Percentiles rank a stretch among this genome's conserved stretches.
These are phyloP conservation scores for Trichomonas gallinae DNA, from an alignment of 208 protist genomes.

Conservation along the genomic window DNA sequence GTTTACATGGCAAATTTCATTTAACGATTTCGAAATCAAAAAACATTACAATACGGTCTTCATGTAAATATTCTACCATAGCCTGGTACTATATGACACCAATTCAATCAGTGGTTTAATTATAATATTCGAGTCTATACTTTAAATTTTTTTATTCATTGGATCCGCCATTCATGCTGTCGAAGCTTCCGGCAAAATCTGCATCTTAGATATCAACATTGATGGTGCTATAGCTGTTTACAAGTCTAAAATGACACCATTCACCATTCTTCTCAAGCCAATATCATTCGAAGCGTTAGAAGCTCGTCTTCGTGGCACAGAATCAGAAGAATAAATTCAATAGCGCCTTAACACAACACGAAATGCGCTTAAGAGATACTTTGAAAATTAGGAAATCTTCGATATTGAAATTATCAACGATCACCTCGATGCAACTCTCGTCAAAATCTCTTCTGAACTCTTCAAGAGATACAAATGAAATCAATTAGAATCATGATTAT, in stretches of 20 bases:
- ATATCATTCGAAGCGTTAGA: slow-evolving; percentile 34
- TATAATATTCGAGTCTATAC: too few species aligned
- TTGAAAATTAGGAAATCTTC: background rate
- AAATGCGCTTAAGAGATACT: slow-evolving; percentile 40
- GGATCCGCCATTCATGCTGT: slow-evolving; percentile 34
- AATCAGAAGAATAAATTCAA: slow-evolving; percentile 48
- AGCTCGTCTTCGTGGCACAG: slow-evolving; percentile 44
- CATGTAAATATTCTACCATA: too few species aligned
- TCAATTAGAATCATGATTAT: too few species aligned
- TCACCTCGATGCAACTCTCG: background rate
- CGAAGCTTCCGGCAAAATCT: slow-evolving; percentile 38
- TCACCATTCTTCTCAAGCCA: background rate
- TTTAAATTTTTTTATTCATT: too few species aligned
- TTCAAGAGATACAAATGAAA: slow-evolving; percentile 6
- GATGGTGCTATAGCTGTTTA: slow-evolving; percentile 46
- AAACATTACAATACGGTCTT: too few species aligned
- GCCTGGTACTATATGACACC: too few species aligned
- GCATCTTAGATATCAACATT: slow-evolving; percentile 54
- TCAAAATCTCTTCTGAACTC: background rate
- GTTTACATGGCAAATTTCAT: too few species aligned
- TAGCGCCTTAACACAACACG: slow-evolving; percentile 43
- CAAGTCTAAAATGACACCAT: background rate
- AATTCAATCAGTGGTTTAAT: too few species aligned
- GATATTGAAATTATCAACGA: slow-evolving; percentile 18
- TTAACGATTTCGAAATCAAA: too few species aligned